Base-by-base conservation (phyloP, 305 asterid species). In the Striga hermonthica region DNA sequence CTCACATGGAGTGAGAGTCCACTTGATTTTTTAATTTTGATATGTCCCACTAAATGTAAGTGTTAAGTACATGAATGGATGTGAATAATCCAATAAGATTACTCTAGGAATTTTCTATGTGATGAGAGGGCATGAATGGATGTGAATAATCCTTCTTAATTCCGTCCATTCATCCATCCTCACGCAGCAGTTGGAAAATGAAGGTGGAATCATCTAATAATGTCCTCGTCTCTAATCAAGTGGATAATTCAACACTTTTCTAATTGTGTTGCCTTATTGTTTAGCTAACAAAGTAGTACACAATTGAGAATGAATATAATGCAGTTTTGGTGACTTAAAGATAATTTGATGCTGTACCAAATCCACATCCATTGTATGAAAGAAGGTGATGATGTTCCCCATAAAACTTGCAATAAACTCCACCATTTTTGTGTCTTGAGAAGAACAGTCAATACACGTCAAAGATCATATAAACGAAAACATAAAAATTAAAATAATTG, bases 121-220 rank as follows among this genome's bases (percentile, higher is more conserved):
- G 48, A 66, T 72, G 68, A 47, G 34, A 36, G 41, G 57, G 52
- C 47, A 31, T 57, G 60, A 56, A 8, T 60, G 77, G 76, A 66
- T 76, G 79, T 60, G 73, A 75, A 84, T 84, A 75, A 84, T 84
- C 80, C 73, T 74, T 71, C 82, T 79, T 74, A 68, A 80, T 77
- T 85, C 86, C 2, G 31, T 22, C 31, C 31, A 22, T 22, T 2
- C 87, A 22, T 22, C 31, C 87, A 76, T 80, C 70, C 66, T 66
- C 28, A 45, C 58, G 68, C 55, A 52, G 67, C 56, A 47, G 62
- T 62, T 41, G 57, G 38, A 60, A 39, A 15, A 10, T 41, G 47
- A 41, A 41, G 47, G 7, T 41, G 10, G 9, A 41, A 41, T 7
- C 9, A 4, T 41, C 47, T 41, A 41, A 8, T 41, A 41, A 8